phyloP scores from a whole-genome alignment of 2,329 filamentous ascomycete species.

The Penicillium sp. region DNA sequence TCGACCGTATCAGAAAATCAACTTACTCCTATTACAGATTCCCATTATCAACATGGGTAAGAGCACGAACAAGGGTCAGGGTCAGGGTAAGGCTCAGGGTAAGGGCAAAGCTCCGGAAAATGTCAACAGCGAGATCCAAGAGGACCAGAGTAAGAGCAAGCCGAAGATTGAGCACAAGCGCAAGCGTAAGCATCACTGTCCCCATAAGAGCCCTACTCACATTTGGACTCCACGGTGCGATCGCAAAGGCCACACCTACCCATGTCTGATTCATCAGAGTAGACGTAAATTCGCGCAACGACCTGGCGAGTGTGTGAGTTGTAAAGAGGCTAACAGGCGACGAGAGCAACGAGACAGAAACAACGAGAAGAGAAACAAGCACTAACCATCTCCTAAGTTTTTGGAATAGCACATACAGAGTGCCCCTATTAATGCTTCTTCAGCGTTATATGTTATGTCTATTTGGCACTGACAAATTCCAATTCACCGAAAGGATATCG shows the following conservation, averaged over 20 bases:
- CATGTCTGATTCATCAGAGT: neutral
- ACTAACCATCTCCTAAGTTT: neutral
- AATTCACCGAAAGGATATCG: constrained; percentile 17
- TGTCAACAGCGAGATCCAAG: no score
- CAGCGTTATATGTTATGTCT: neutral
- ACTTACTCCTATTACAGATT: neutral
- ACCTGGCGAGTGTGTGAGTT: neutral
- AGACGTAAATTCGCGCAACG: neutral
- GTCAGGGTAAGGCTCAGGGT: neutral
- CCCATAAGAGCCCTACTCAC: neutral
- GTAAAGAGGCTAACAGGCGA: neutral
- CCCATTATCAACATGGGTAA: neutral
- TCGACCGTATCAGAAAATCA: neutral
- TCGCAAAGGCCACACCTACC: neutral
- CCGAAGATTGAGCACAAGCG: neutral
- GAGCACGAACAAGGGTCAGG: neutral
- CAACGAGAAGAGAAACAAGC: neutral
- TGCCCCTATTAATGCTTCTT: neutral
- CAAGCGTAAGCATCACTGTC: neutral
- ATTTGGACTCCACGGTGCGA: neutral
- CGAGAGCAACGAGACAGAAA: neutral
- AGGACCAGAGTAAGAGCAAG: neutral
- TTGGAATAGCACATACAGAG: neutral
- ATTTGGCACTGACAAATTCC: neutral
- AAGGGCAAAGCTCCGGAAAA: neutral